Evolutionary conservation across 2,329 filamentous ascomycete genomes (phyloP).

Genomic region (Aspergillaceae sp.): DNA sequence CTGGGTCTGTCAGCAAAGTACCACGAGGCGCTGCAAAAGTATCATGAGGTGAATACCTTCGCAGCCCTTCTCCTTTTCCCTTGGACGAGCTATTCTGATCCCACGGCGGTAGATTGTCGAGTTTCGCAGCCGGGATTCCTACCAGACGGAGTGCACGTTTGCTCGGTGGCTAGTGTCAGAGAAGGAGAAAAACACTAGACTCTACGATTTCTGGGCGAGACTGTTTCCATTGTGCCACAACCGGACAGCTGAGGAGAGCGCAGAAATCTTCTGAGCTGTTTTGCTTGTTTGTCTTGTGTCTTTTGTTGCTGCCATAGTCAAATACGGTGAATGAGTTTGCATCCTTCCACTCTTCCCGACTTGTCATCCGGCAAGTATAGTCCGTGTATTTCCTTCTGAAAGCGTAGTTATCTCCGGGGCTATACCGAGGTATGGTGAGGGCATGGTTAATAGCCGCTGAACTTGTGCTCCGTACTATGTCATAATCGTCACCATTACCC

Average conservation of each 20-base stretch:
- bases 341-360: background rate
- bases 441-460: too few relatives aligned
- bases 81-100: background rate
- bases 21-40: conserved; percentile 19
- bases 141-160: conserved; percentile 21
- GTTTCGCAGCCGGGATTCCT: conserved; percentile 22
- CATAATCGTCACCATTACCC: too few relatives aligned
- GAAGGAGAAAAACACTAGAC: conserved; percentile 12
- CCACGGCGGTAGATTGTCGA: conserved; percentile 15
- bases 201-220: conserved; percentile 24
- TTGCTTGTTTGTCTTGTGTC: background rate
- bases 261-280: conserved; percentile 13
- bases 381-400: background rate
- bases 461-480: too few relatives aligned
- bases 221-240: conserved; percentile 28
- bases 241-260: conserved; percentile 21
- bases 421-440: too few relatives aligned
- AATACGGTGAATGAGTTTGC: background rate
- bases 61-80: background rate
- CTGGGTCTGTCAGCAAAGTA: conserved; percentile 20
- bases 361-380: background rate
- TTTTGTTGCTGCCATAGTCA: background rate
- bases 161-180: conserved; percentile 24
- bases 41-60: conserved; percentile 18
- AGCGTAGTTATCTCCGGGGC: background rate